Evolutionary conservation across 2,329 filamentous ascomycete species (phyloP).

Genomic region (Bipolaris oryzae): DNA sequence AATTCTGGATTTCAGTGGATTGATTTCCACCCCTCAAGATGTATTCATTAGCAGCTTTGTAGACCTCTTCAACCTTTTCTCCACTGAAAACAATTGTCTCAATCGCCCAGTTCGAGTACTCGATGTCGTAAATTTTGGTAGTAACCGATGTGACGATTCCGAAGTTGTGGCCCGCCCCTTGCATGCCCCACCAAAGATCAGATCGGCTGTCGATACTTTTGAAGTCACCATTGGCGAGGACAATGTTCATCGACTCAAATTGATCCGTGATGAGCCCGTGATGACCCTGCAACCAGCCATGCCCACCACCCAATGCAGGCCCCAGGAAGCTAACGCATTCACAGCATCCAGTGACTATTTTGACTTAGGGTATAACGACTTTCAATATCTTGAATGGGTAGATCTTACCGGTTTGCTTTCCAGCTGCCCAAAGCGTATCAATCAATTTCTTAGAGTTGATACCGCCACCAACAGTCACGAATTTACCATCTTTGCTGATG

Average conservation of each 20-base stretch:
- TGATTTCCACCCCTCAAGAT: constrained; percentile 54
- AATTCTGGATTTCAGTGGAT: constrained; percentile 44
- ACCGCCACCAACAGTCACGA: constrained; percentile 58
- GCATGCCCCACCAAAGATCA: constrained; percentile 63
- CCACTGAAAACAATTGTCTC: constrained; percentile 40
- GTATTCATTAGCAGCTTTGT: constrained; percentile 54
- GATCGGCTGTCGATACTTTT: constrained; percentile 50
- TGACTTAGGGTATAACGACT: neutral
- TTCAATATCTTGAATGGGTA: rapidly evolving
- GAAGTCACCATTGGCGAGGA: constrained; percentile 57
- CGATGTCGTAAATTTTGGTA: constrained; percentile 53
- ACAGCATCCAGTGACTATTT: constrained; percentile 32
- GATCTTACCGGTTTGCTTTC: constrained; percentile 57
- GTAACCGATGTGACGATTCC: constrained; percentile 43
- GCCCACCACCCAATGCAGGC: constrained; percentile 63
- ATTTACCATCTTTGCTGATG: constrained; percentile 52
- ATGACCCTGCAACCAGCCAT: constrained; percentile 61
- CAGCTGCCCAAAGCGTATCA: constrained; percentile 57
- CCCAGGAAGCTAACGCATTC: constrained; percentile 57
- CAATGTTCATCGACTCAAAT: constrained; percentile 59
- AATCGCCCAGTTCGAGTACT: constrained; percentile 27
- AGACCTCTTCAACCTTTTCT: constrained; percentile 58
- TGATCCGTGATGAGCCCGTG: constrained; percentile 62
- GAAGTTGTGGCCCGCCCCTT: constrained; percentile 55
- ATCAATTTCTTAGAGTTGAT: constrained; percentile 55